Conservation (phyloP, 345 rosid species). For the Eucalyptus pauciflora region DNA sequence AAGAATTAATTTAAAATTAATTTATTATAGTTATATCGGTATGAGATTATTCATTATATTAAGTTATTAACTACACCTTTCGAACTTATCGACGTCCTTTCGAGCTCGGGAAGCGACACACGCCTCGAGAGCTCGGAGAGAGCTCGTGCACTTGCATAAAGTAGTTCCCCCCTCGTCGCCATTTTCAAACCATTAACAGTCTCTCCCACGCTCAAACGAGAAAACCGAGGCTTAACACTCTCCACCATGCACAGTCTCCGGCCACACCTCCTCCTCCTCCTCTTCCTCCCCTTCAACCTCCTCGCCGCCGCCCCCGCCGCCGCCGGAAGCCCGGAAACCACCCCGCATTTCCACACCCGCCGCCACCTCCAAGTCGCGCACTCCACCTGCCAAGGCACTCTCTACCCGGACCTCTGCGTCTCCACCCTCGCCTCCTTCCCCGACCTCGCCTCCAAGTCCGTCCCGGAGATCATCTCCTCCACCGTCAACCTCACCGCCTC, state of each 20-base stretch:
- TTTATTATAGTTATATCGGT: no score
- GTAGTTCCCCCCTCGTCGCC: background rate
- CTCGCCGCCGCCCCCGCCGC: background rate
- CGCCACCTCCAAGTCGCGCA: constrained; percentile 1
- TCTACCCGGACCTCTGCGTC: constrained; percentile 33
- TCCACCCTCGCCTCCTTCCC: constrained; percentile 44
- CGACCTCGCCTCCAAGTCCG: constrained; percentile 21
- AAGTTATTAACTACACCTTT: no score
- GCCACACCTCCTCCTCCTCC: background rate
- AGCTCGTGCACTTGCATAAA: background rate
- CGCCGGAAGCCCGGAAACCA: no score
- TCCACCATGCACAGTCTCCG: background rate
- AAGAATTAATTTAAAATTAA: no score
- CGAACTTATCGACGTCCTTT: background rate
- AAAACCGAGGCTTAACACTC: background rate
- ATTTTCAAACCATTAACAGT: background rate
- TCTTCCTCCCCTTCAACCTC: background rate
- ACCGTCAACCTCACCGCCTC: constrained; percentile 37
- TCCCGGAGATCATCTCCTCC: constrained; percentile 33
- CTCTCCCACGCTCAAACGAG: background rate
- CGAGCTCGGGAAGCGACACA: background rate
- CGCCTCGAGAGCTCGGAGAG: background rate
- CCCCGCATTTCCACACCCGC: background rate
- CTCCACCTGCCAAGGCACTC: background rate
- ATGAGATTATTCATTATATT: no score